These are phyloP conservation scores for Cladophialophora bantiana DNA, from an alignment of 2,329 filamentous ascomycete species.

Conservation along the genomic window DNA sequence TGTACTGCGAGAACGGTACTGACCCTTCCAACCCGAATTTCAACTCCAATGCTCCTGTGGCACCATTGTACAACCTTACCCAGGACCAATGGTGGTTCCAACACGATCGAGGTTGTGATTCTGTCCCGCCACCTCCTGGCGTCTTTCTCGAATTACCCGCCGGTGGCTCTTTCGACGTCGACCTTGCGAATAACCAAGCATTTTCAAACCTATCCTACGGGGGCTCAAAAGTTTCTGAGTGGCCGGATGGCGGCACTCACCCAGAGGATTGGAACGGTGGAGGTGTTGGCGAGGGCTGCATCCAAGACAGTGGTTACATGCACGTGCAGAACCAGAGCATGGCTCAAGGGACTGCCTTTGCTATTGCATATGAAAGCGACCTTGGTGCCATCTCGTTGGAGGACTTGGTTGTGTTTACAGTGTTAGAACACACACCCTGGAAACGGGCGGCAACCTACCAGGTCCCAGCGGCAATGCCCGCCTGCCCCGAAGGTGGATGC, in stretches of 20 bases:
- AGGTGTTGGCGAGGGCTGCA: conserved; percentile 46
- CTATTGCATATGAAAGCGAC: conserved; percentile 60
- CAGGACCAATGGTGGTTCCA: conserved; percentile 61
- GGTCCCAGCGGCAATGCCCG: conserved; percentile 47
- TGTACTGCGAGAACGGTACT: conserved; percentile 50
- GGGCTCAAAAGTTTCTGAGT: conserved; percentile 49
- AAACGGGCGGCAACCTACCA: conserved; percentile 49
- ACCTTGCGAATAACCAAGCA: conserved; percentile 60
- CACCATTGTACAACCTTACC: conserved; percentile 56
- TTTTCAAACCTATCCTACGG: conserved; percentile 57
- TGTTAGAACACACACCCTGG: conserved; percentile 53
- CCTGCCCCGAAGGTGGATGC: conserved; percentile 50
- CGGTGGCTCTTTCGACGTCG: conserved; percentile 57
- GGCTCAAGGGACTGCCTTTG: conserved; percentile 58
- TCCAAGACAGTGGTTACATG: conserved; percentile 54
- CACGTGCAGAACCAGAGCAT: conserved; percentile 55
- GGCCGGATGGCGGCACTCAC: conserved; percentile 58
- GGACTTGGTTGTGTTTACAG: conserved; percentile 61
- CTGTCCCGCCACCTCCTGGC: conserved; percentile 47
- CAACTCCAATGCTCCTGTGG: conserved; percentile 57
- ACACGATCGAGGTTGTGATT: conserved; percentile 56
- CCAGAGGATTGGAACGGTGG: conserved; percentile 56
- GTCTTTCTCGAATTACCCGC: conserved; percentile 57
- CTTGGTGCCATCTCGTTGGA: conserved; percentile 57
- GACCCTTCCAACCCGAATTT: conserved; percentile 45